Base-by-base conservation (phyloP, 2,329 filamentous ascomycete species). In the Trematosphaeria pertusa region DNA sequence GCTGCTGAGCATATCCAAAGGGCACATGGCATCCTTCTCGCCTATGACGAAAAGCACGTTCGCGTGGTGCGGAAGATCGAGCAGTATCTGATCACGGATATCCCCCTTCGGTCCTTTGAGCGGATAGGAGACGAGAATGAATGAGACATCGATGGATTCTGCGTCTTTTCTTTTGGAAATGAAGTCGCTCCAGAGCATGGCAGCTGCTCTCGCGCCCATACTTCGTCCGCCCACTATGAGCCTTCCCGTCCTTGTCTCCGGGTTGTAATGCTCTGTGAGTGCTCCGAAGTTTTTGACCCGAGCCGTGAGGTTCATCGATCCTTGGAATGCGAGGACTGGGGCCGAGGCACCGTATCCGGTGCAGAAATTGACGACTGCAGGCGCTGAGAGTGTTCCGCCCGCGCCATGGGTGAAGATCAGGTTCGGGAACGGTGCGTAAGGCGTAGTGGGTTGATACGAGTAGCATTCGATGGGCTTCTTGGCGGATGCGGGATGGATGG, bases 321-420 rank as follows among this genome's bases (percentile, higher is more conserved):
- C 75, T 54, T 76, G 63, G 50, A 75, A 76, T 7, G 60, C 65
- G 21, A 73, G 54, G 1, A 74, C 45, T 0, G 60, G 34, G 0
- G 24, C 9, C 0, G 39, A 8, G 2, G 33, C 46, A 1, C 64
- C 52, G 50, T 70, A 76, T 8, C 75, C 75, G 5, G 50, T 57
- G 47, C 67, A 69, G 58, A 77, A 77, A 36, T 73, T 64, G 5
- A 62, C 49, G 7, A 71, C 69, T 1, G 74, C 75, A 6, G 72
- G 65, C 20, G 65, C 62, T 22, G 62, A 58, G 34, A 77, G 64
- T 2, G 69, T 73, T 37, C 75, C 75, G 19, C 74, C 74, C 37
- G 75, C 75, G 43, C 75, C 75, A 49, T 78, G 75, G 24, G 75
- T 77, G 59, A 75, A 77, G 20, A 77, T 64, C 1, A 77, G 57